Evolutionary conservation across 164 flowering plant genomes (phyloP).

Genomic region (Tetracentron sinense): DNA sequence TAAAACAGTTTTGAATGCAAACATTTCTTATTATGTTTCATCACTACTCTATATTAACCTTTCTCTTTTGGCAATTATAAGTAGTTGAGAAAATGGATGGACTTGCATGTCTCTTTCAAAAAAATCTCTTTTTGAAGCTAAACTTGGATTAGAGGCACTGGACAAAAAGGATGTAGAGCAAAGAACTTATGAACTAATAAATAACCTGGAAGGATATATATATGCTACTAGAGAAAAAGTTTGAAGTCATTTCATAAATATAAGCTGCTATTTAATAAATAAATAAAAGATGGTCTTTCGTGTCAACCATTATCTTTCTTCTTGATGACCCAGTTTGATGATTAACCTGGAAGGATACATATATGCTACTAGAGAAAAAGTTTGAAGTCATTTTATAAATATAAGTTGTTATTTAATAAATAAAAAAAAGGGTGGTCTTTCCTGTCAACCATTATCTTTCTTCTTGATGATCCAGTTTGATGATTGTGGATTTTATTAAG

Average conservation of each 20-base stretch:
- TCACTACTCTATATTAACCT: background rate
- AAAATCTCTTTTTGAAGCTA: slow-evolving; percentile 67
- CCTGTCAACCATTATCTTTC: too few species aligned
- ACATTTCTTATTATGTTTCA: background rate
- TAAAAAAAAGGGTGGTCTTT: too few species aligned
- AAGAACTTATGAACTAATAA: slow-evolving; percentile 90
- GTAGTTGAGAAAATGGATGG: slow-evolving; percentile 73
- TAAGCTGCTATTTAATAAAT: background rate
- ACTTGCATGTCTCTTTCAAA: slow-evolving; percentile 68
- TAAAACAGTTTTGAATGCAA: too few species aligned
- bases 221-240: slow-evolving; percentile 96
- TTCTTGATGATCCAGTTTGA: too few species aligned
- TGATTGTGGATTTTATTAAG: background rate
- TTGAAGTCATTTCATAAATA: background rate
- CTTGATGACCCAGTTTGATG: too few species aligned
- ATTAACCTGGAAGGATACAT: too few species aligned
- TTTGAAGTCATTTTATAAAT: too few species aligned
- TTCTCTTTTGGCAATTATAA: slow-evolving; percentile 30
- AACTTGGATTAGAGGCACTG: slow-evolving; percentile 57
- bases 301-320: background rate
- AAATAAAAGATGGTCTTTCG: too few species aligned
- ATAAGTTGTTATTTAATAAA: too few species aligned
- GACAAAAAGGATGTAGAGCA: slow-evolving; percentile 87
- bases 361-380: too few species aligned
- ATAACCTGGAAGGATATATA: slow-evolving; percentile 86